Conservation (phyloP, 2,329 filamentous ascomycete genomes). For the Colletotrichum endophyticum region DNA sequence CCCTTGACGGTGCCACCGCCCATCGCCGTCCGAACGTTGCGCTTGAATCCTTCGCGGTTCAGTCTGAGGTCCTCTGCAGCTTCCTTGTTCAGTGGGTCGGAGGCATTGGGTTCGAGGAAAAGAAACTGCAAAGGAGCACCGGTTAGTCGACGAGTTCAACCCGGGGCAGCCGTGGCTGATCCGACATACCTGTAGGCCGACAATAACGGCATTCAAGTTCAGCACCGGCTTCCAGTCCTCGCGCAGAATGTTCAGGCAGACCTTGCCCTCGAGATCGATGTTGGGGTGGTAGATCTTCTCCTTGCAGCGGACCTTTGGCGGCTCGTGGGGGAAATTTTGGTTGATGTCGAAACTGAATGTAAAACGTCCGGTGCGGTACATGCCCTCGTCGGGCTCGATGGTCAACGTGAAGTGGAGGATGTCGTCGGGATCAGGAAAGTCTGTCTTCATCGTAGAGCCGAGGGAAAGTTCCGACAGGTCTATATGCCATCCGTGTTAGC, state of each 20-base stretch:
- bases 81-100: constrained; percentile 97
- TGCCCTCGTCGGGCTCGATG: constrained; percentile 84
- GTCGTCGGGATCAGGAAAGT: constrained; percentile 83
- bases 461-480: constrained; percentile 84
- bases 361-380: constrained; percentile 88
- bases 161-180: too few relatives aligned
- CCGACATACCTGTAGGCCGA: constrained; percentile 78
- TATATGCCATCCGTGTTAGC: constrained; percentile 35
- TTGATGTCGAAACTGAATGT: constrained; percentile 91
- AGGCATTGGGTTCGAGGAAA: constrained; percentile 96
- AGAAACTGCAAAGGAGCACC: constrained; percentile 69
- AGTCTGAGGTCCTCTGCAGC: constrained; percentile 89
- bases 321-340: constrained; percentile 95
- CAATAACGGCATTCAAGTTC: constrained; percentile 95
- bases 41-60: constrained; percentile 88
- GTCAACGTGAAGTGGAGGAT: constrained; percentile 84
- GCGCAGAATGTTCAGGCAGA: constrained; percentile 94
- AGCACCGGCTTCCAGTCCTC: constrained; percentile 99
- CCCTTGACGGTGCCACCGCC: constrained; percentile 77
- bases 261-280: constrained; percentile 96
- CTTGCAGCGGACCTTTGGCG: constrained; percentile 94
- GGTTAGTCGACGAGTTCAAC: constrained; percentile 23
- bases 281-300: constrained; percentile 99
- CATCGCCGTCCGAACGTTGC: constrained; percentile 88
- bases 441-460: constrained; percentile 79